These are phyloP conservation scores for Neonectria neomacrospora DNA, from an alignment of 2,329 filamentous ascomycete species.

Conservation along the genomic window DNA sequence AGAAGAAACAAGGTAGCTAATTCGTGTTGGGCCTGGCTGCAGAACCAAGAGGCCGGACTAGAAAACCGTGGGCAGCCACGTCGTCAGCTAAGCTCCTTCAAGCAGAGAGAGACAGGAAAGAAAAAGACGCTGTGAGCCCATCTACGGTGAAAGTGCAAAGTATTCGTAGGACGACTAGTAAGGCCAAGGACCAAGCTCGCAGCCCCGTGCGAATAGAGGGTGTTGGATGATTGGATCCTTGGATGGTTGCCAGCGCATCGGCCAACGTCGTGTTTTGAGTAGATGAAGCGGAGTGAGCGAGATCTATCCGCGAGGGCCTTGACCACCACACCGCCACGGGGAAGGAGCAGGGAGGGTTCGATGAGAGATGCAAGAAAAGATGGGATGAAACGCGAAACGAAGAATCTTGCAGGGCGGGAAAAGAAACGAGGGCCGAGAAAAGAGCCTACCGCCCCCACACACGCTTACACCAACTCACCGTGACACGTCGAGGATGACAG, in stretches of 20 bases:
- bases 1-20: constrained; percentile 4
- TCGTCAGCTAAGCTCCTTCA: background rate
- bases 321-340: background rate
- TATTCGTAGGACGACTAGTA: background rate
- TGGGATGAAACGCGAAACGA: background rate
- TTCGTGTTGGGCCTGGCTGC: constrained; percentile 22
- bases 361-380: background rate
- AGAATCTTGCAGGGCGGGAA: background rate
- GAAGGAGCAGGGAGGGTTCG: background rate
- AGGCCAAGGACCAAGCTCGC: background rate
- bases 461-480: constrained; percentile 4
- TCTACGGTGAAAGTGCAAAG: background rate
- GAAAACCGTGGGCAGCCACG: constrained; percentile 3
- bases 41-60: constrained; percentile 9
- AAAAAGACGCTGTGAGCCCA: background rate
- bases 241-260: constrained; percentile 6
- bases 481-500: constrained; percentile 2
- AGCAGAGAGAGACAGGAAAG: constrained; percentile 3
- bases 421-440: background rate
- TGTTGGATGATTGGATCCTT: background rate
- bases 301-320: background rate
- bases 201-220: background rate
- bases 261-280: constrained; percentile 3
- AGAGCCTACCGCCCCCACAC: background rate
- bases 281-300: background rate